A percentile compares a stretch with the other conserved stretches of the same genome.
Conservation (phyloP, 2,329 filamentous ascomycete genomes). For the Paracamarosporium sp. region DNA sequence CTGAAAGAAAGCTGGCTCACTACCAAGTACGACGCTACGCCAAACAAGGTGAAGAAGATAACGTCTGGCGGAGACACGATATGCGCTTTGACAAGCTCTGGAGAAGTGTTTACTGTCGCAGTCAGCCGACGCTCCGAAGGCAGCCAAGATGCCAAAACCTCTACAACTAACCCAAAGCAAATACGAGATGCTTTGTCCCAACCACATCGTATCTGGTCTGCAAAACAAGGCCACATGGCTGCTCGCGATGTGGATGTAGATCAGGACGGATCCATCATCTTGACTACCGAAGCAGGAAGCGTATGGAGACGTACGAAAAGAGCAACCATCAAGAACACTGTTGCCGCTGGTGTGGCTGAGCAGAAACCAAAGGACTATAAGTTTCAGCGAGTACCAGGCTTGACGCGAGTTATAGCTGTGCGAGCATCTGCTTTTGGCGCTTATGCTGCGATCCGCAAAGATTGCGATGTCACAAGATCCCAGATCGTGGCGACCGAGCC, state of each 20-base stretch:
- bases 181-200: conserved; percentile 81
- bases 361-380: conserved; percentile 88
- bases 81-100: conserved; percentile 81
- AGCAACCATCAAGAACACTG: conserved; percentile 76
- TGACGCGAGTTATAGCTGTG: conserved; percentile 84
- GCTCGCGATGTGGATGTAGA: conserved; percentile 87
- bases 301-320: conserved; percentile 91
- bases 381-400: conserved; percentile 86
- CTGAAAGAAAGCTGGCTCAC: conserved; percentile 70
- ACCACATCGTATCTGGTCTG: conserved; percentile 86
- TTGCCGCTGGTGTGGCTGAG: conserved; percentile 56
- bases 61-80: conserved; percentile 90
- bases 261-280: conserved; percentile 92
- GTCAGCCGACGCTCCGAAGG: conserved; percentile 73
- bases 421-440: conserved; percentile 89
- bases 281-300: conserved; percentile 89
- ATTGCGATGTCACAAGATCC: conserved; percentile 80
- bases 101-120: conserved; percentile 86
- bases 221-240: conserved; percentile 82
- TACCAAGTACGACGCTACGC: conserved; percentile 68
- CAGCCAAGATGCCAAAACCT: conserved; percentile 64
- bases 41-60: conserved; percentile 76
- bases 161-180: conserved; percentile 91
- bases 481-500: conserved; percentile 72
- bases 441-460: conserved; percentile 84